Conservation (phyloP, 345 rosid genomes). For the Ceriops decandra region DNA sequence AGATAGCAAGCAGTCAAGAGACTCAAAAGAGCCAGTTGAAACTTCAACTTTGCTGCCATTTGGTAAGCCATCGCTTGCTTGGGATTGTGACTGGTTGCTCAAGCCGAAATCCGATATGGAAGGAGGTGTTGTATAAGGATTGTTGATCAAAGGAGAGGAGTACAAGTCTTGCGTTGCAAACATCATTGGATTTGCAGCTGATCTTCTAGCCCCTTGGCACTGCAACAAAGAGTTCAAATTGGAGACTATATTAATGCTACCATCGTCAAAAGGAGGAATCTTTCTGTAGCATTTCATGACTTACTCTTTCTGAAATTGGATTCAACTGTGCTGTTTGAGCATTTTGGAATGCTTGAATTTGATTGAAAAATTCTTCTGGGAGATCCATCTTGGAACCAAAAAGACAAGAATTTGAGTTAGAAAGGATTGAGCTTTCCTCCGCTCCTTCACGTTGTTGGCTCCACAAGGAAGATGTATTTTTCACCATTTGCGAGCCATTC, state of each 20-base stretch:
- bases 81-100: slow-evolving; percentile 59
- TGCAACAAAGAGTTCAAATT: slow-evolving; percentile 11
- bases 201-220: slow-evolving; percentile 18
- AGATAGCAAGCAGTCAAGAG: slow-evolving; percentile 69
- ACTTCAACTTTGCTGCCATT: slow-evolving; percentile 37
- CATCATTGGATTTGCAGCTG: background rate
- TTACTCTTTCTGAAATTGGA: slow-evolving; percentile 23
- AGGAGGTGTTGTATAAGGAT: slow-evolving; percentile 16
- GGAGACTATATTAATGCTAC: slow-evolving; percentile 5
- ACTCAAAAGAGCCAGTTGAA: slow-evolving; percentile 40
- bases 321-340: slow-evolving; percentile 18
- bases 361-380: slow-evolving; percentile 31
- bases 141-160: slow-evolving; percentile 31
- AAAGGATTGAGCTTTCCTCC: slow-evolving; percentile 21
- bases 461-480: slow-evolving; percentile 26
- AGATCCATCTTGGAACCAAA: slow-evolving; percentile 34
- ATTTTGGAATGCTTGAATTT: slow-evolving; percentile 34
- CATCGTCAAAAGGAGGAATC: background rate
- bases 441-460: slow-evolving; percentile 19
- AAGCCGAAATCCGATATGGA: slow-evolving; percentile 26
- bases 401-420: slow-evolving; percentile 25
- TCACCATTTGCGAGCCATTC: slow-evolving; percentile 30
- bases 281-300: slow-evolving; percentile 6
- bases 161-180: slow-evolving; percentile 20
- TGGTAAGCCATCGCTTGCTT: slow-evolving; percentile 26